Percentiles rank a stretch among this genome's conserved stretches.
phyloP scores from a whole-genome alignment of 768 basidiomycete species.

The Podaxis carcinomalis region DNA sequence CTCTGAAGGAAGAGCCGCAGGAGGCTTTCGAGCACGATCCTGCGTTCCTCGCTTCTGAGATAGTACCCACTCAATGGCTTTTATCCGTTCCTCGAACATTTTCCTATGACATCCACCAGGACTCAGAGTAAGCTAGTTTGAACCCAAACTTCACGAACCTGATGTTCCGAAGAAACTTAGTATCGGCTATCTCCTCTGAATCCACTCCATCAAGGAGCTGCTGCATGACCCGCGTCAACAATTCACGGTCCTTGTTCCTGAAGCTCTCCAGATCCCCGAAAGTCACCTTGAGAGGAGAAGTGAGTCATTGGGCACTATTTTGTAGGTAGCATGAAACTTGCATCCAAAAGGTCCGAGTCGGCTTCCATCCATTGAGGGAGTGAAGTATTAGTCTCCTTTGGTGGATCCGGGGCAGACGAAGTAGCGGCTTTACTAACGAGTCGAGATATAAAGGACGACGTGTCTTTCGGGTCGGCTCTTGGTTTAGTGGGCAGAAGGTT shows the following conservation, averaged over 20 bases:
- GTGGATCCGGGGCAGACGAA: not conserved
- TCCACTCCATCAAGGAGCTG: not conserved
- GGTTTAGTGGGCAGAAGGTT: conserved; percentile 18
- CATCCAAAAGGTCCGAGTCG: not conserved
- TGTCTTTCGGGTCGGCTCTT: not conserved
- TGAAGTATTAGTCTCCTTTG: not conserved
- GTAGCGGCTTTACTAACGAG: not conserved
- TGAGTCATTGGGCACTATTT: not conserved
- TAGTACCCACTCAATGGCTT: conserved; percentile 5
- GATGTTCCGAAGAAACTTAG: not conserved
- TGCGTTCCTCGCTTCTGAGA: not conserved
- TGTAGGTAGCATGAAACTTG: not conserved
- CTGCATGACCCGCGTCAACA: conserved; percentile 3
- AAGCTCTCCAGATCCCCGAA: not conserved
- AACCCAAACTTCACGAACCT: not conserved
- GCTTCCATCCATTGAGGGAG: not conserved
- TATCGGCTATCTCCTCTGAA: not conserved
- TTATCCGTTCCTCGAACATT: conserved; percentile 6
- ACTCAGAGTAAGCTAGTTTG: not conserved
- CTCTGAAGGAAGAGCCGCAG: not conserved
- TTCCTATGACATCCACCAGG: not conserved
- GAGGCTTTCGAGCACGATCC: not conserved
- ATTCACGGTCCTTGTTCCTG: not conserved
- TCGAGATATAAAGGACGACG: not conserved
- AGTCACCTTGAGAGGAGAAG: not conserved